These are phyloP conservation scores for Ascoidea rubescens DNA, from an alignment of 805 yeast species.

Conservation along the genomic window DNA sequence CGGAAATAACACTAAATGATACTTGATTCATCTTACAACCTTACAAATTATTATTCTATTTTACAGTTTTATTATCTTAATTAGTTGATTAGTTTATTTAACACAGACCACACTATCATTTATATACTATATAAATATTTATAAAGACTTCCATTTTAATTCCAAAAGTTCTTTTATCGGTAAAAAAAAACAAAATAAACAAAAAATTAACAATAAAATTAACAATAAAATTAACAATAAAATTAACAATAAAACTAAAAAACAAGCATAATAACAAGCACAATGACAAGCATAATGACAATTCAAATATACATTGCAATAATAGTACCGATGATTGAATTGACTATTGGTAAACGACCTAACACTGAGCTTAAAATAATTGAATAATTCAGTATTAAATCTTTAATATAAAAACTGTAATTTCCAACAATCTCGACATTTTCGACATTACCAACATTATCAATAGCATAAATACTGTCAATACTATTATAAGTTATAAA, in stretches of 20 bases:
- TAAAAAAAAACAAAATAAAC: not conserved
- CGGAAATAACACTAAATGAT: not conserved
- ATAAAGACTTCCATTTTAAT: no score
- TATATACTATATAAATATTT: no score
- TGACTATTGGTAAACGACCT: constrained; percentile 21
- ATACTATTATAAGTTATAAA: constrained; percentile 17
- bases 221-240: not conserved
- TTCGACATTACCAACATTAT: constrained; percentile 8
- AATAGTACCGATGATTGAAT: constrained; percentile 16
- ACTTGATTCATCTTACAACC: not conserved
- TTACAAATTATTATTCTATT: no score
- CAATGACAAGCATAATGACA: constrained; percentile 1
- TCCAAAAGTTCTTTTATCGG: not conserved
- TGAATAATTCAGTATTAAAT: constrained; percentile 13
- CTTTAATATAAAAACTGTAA: constrained; percentile 9
- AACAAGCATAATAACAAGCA: not conserved
- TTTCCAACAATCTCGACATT: constrained; percentile 6
- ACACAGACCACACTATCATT: no score
- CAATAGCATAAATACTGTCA: constrained; percentile 17
- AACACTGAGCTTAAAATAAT: constrained; percentile 16
- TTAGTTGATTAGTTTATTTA: no score
- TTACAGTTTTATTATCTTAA: no score
- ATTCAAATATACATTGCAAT: constrained; percentile 21
- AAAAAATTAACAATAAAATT: not conserved
- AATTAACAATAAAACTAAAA: not conserved